Base-by-base conservation (phyloP, 228 moss, liverwort and hornwort species). In the Sphagnum fallax region DNA sequence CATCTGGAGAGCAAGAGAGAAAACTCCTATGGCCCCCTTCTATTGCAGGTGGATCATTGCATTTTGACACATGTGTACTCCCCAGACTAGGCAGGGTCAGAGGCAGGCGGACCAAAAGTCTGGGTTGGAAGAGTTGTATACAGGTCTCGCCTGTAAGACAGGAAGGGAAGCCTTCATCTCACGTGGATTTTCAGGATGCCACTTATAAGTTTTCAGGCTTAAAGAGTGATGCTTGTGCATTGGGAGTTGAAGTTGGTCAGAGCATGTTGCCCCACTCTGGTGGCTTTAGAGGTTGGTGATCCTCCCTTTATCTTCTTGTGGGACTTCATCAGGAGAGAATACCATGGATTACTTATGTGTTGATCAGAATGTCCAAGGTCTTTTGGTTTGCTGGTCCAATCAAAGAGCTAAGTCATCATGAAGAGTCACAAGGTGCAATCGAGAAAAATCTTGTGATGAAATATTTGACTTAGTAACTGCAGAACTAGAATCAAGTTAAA, bases 101-200 rank as follows among this genome's bases (percentile, higher is more conserved):
- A 69, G 92, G 92, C 52, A 92, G 85, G 72, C 89, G 95, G 66
- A 76, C 85, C 18, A 95, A 89, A 71, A 87, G 85, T 49, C 74
- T 76, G 71, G 84, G 85, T 6, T 95, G 95, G 92, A 87, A 80
- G 71, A 83, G 80, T 69, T 76, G 80, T 75, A 77, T 90, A 77
- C 82, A 84, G 65, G 75, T 83, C 67, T 73, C 80, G n/a, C 69
- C 66, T 47, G 73, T 55, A 6, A 60, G 51, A 71, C 62, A 68
- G 16, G 77, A 77, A 63, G 32, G 32, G 75, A 79, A 51, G 67
- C 69, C 16, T 51, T 53, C 71, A 11, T 59, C 60, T 75, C 55
- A 8, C 8, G 1, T 55, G 55, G 12, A 73, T 73, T 78, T 53
- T 75, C 66, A 4, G 78, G 75, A 32, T 32, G 32, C 32, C 32